A percentile compares a stretch with the other conserved stretches of the same genome.
phyloP scores from a whole-genome alignment of 495 filamentous ascomycete species.

The Thermothielavioides terrestris region DNA sequence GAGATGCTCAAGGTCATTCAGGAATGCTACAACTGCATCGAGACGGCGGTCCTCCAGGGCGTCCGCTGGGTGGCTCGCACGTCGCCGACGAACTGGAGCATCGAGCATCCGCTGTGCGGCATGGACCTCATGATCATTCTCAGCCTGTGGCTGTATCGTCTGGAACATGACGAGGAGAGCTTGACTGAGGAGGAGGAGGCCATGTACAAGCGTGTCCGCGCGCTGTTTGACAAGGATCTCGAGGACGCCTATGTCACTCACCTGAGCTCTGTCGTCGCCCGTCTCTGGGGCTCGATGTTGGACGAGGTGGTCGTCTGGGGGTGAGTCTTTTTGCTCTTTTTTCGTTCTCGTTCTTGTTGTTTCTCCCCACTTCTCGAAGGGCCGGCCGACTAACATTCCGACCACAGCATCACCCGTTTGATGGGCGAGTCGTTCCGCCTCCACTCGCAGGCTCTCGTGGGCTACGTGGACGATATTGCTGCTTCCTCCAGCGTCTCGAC shows the following conservation, averaged over 20 bases:
- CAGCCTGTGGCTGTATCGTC: constrained; percentile 93
- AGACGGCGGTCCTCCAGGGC: constrained; percentile 87
- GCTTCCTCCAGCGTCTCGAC: constrained; percentile 50
- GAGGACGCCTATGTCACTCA: constrained; percentile 63
- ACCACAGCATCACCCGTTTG: constrained; percentile 78
- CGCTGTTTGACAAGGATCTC: constrained; percentile 82
- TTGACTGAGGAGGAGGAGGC: constrained; percentile 82
- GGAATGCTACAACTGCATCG: constrained; percentile 96
- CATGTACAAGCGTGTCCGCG: constrained; percentile 93
- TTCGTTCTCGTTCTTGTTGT: constrained; percentile 7
- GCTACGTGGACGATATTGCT: constrained; percentile 76
- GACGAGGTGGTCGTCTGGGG: constrained; percentile 99
- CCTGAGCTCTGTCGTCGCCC: constrained; percentile 85
- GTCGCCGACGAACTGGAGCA: constrained; percentile 96
- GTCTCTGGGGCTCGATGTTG: constrained; percentile 95
- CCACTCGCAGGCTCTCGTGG: constrained; percentile 84
- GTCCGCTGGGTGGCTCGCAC: constrained; percentile 98
- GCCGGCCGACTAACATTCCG: constrained; percentile 36
- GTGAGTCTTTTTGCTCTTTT: constrained; percentile 36
- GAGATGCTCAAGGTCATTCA: constrained; percentile 99
- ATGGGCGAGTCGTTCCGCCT: constrained; percentile 99
- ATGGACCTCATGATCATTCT: constrained; percentile 98
- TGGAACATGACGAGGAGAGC: constrained; percentile 97
- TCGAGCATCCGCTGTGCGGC: constrained; percentile 94
- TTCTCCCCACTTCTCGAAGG: neutral